Evolutionary conservation across 1,139 yeast species (phyloP).

Genomic region (Scheffersomyces titani): DNA sequence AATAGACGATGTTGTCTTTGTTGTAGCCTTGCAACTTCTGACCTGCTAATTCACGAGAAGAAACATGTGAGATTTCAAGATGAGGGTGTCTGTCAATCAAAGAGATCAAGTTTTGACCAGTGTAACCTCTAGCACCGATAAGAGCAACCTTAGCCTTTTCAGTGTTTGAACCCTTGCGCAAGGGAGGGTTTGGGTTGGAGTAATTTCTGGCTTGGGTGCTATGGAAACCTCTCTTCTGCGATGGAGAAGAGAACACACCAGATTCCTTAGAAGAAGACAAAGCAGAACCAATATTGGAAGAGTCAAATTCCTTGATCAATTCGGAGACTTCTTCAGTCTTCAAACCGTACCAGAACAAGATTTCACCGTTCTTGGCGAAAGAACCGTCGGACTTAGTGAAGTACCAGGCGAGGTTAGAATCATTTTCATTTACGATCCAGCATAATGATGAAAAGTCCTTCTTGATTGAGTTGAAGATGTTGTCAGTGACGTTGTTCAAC

Average conservation of each 20-base stretch:
- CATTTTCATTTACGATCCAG: constrained; percentile 92
- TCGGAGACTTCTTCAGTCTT: constrained; percentile 62
- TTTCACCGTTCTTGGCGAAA: constrained; percentile 83
- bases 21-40: constrained; percentile 84
- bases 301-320: constrained; percentile 66
- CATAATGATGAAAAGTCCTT: constrained; percentile 73
- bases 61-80: constrained; percentile 86
- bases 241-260: constrained; percentile 38
- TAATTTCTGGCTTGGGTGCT: constrained; percentile 17
- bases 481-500: constrained; percentile 96
- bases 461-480: constrained; percentile 79
- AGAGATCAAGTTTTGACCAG: constrained; percentile 90
- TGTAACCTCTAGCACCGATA: constrained; percentile 97
- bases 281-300: constrained; percentile 35
- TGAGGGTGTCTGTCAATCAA: constrained; percentile 86
- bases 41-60: constrained; percentile 93
- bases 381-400: constrained; percentile 94
- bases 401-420: constrained; percentile 89
- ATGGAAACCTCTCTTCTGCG: constrained; percentile 46
- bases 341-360: constrained; percentile 94
- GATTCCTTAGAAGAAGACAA: constrained; percentile 44
- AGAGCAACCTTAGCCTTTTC: constrained; percentile 76
- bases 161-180: constrained; percentile 60
- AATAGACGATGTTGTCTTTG: constrained; percentile 76
- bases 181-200: constrained; percentile 72